Percentiles rank a stretch among this genome's conserved stretches.
Evolutionary conservation across 805 yeast genomes (phyloP).

Genomic region (Priceomyces haplophilus): DNA sequence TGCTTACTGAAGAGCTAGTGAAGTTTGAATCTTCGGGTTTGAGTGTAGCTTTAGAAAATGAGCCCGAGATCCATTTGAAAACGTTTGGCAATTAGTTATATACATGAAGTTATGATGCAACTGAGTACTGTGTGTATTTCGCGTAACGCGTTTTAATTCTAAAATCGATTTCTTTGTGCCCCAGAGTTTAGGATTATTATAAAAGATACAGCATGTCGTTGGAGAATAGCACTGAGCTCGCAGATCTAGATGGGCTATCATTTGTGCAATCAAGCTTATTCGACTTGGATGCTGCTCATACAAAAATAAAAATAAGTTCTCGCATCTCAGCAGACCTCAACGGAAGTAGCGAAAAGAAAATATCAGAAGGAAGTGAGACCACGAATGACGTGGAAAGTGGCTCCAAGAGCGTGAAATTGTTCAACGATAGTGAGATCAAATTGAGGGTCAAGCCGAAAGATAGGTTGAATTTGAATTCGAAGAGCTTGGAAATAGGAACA

Average conservation of each 20-base stretch:
- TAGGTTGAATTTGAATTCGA: conserved; percentile 1
- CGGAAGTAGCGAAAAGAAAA: neutral
- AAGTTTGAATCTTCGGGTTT: conserved; percentile 14
- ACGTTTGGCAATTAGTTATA: conserved; percentile 20
- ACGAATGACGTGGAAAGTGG: neutral
- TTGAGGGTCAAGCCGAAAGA: conserved; percentile 11
- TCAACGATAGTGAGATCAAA: conserved; percentile 16
- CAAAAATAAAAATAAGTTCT: neutral
- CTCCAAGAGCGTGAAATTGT: conserved; percentile 16
- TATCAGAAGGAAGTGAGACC: neutral
- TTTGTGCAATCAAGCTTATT: conserved; percentile 8
- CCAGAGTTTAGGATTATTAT: neutral
- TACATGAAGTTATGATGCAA: neutral
- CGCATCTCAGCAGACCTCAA: neutral
- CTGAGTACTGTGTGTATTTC: neutral
- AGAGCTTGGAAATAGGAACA: neutral
- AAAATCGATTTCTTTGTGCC: neutral
- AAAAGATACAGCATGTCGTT: neutral
- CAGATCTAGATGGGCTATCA: conserved; percentile 3
- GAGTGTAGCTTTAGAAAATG: conserved; percentile 4
- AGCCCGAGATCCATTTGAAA: conserved; percentile 19
- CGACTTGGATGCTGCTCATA: neutral
- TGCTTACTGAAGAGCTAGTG: conserved; percentile 42
- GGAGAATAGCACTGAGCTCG: neutral
- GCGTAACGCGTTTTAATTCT: conserved; percentile 1